Conservation (phyloP, 192 early-diverging fungal species). For the Glomus cerebriforme region DNA sequence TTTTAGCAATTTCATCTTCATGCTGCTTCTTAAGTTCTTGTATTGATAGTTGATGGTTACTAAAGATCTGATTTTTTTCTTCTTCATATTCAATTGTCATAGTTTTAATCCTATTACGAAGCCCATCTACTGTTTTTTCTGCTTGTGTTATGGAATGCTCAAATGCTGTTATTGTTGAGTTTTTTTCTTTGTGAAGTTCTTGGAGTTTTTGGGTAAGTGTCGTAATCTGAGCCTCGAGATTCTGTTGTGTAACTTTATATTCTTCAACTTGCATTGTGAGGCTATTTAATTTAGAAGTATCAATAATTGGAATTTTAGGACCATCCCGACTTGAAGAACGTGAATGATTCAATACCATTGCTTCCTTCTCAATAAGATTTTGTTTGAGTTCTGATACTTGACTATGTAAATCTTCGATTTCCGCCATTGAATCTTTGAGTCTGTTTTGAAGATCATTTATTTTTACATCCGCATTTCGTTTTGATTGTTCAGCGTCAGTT, state of each 20-base stretch:
- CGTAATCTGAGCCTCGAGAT: background rate
- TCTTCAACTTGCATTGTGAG: background rate
- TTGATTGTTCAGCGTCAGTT: background rate
- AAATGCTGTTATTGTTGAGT: no score
- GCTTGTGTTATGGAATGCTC: no score
- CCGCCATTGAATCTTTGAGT: background rate
- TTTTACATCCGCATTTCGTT: background rate
- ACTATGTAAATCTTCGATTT: constrained; percentile 7
- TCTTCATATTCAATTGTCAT: background rate
- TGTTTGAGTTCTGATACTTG: background rate
- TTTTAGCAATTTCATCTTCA: background rate
- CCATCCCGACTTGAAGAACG: background rate
- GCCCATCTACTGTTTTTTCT: no score
- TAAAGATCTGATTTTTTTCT: background rate
- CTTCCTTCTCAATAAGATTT: constrained; percentile 14
- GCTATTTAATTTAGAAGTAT: background rate
- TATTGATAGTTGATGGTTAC: background rate
- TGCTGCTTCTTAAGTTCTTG: background rate
- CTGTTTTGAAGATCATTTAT: background rate
- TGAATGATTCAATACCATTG: background rate
- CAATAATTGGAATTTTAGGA: background rate
- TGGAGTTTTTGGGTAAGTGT: background rate
- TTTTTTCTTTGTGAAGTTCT: background rate
- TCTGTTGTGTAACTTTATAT: background rate
- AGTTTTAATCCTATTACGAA: no score